Evolutionary conservation across 495 filamentous ascomycete species (phyloP), one percentile per base, ranked within the genome.

Genomic region (Chaetomidium leptoderma): DNA sequence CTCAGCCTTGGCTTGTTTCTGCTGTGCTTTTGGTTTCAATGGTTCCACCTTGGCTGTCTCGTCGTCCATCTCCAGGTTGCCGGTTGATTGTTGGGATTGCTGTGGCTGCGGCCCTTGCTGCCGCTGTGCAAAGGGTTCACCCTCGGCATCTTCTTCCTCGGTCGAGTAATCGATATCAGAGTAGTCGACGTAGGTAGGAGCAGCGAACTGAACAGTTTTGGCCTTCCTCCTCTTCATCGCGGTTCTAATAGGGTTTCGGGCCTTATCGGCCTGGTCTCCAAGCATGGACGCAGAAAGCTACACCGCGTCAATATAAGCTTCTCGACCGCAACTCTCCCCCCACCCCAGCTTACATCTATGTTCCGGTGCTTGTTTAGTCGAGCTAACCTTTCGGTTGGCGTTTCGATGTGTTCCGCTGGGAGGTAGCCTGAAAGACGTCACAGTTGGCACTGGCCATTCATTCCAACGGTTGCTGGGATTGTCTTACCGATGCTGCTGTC

Each of bases 341-440:
- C n/a, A n/a, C n/a, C n/a, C 52, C 23, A 26, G 76, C 89, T 59
- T 82, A 95, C 90, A 77, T 99, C 93, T 59, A 97, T 90, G 70
- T 99, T 99, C 59, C 93, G 80, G 71, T 99, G 93, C 69, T 99
- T 99, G 72, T 99, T 99, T 48, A 97, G 75, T 61, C 93, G 81
- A 32, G 93, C 93, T 42, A 99, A 71, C 68, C 93, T 81, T 72
- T 99, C 93, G 13, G 92, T 96, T 7, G 95, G 95, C 8, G 95
- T 99, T 71, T 99, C 93, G 63, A 99, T 99, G 69, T 99, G 93
- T 66, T 99, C 93, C 7, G 93, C 93, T 35, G 93, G 93, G 37
- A 99, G 76, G 66, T 99, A 99, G 33, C 93, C 92, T 96, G 46
- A 4, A 23, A 26, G 55, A 60, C 5, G 14, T 5, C 7, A 51